Evolutionary conservation across 441 rosid species (phyloP).

Genomic region (Erodium moschatum): DNA sequence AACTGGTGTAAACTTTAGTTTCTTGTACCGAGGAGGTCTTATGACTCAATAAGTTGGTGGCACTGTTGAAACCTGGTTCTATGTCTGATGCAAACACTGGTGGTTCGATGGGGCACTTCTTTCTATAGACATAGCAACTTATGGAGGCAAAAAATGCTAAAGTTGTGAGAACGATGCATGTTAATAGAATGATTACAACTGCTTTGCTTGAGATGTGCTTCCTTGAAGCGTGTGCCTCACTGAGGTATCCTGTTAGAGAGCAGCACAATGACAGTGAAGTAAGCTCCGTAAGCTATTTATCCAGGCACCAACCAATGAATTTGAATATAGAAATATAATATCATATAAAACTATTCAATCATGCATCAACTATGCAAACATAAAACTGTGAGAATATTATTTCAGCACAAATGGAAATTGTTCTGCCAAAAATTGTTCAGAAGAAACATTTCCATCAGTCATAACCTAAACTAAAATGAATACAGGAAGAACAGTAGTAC

Average conservation of each 20-base stretch:
- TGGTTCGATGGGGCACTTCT: slow-evolving; percentile 32
- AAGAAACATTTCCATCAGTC: slow-evolving; percentile 4
- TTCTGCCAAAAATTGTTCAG: slow-evolving; percentile 5
- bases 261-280: slow-evolving; percentile 17
- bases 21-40: slow-evolving; percentile 43
- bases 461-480: not conserved
- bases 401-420: not conserved
- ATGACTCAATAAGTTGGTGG: slow-evolving; percentile 53
- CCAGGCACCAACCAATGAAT: slow-evolving; percentile 3
- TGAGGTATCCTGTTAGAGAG: slow-evolving; percentile 40
- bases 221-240: slow-evolving; percentile 27
- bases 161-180: slow-evolving; percentile 52
- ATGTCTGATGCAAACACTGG: slow-evolving; percentile 51
- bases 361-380: not conserved
- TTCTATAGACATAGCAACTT: slow-evolving; percentile 46
- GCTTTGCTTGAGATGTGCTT: slow-evolving; percentile 44
- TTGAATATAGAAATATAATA: slow-evolving; percentile 8
- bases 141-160: slow-evolving; percentile 55
- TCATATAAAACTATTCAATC: not conserved
- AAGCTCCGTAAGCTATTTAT: slow-evolving; percentile 14
- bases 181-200: slow-evolving; percentile 41
- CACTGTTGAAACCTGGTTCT: slow-evolving; percentile 67
- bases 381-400: not conserved
- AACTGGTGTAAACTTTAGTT: slow-evolving; percentile 30
- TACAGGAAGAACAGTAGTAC: slow-evolving; percentile 27